Evolutionary conservation across 1,284 basidiomycete species (phyloP), one percentile per base, ranked within the genome.

Genomic region (Malassezia japonica): DNA sequence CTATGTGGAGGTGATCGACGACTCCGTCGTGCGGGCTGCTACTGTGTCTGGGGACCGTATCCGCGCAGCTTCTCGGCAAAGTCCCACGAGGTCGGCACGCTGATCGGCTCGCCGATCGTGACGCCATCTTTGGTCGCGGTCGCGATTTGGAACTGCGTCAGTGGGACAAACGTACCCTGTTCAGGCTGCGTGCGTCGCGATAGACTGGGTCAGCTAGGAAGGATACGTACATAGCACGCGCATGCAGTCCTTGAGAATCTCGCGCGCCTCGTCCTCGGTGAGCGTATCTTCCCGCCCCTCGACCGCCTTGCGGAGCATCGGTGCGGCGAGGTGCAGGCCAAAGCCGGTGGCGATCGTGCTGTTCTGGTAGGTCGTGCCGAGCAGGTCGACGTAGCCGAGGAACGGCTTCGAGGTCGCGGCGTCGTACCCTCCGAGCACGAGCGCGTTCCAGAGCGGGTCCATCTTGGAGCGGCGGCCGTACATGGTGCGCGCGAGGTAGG

Each of bases 341-440:
- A 88, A 96, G 1, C 94, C 92, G 0, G 94, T 96, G 2, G 92
- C 94, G 32, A 98, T 82, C 5, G 90, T 92, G n/a, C 87, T 84
- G 7, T 90, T 82, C 9, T 85, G 81, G 73, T 96, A 98, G 0
- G 94, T 96, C 21, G 89, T 94, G 25, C 94, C 94, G 15, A 95
- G 79, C n/a, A 98, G 79, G 74, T 99, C 92, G 38, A 99, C 91
- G 70, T 86, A 98, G 2, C 88, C 83, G 42, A 98, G 76, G 53
- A 72, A 70, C 2, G 66, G 62, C 10, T 37, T 50, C 2, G 56
- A 56, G 10, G 60, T 50, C 42, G 55, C 62, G 6, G 59, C 54
- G 25, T 69, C 62, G 13, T 63, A 56, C 4, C 70, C 70, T n/a
- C 89, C 94, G 33, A 99, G 85, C 48, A 99, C 78, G 43, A 95